These are phyloP conservation scores for Nasturtium officinale DNA, from an alignment of 345 rosid genomes.

Conservation along the genomic window DNA sequence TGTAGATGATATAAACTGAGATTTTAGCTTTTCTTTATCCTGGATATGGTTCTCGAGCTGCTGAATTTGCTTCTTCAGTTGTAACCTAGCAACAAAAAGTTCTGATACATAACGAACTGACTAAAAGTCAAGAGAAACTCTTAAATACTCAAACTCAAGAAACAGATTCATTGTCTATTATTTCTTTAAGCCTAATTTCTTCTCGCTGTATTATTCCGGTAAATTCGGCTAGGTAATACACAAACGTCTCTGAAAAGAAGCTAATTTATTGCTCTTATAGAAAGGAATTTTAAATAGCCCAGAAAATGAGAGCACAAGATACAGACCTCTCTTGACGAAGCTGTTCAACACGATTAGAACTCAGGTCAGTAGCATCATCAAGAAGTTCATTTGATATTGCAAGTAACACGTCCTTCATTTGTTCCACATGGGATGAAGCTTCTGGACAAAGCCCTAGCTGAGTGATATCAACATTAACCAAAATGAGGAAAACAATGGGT, in stretches of 20 bases:
- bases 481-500: conserved; percentile 32
- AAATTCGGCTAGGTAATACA: conserved; percentile 13
- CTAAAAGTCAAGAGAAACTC: conserved; percentile 30
- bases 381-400: conserved; percentile 90
- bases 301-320: conserved; percentile 5
- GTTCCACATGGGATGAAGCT: conserved; percentile 70
- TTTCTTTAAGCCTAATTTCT: conserved; percentile 6
- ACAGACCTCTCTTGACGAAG: conserved; percentile 88
- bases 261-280: neutral
- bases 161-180: conserved; percentile 4
- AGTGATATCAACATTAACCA: conserved; percentile 41
- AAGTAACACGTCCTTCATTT: conserved; percentile 84
- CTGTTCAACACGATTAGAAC: conserved; percentile 63
- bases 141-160: conserved; percentile 1
- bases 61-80: conserved; percentile 80
- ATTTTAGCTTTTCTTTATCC: conserved; percentile 64
- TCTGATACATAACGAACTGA: conserved; percentile 31
- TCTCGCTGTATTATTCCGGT: conserved; percentile 12
- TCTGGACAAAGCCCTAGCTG: conserved; percentile 92
- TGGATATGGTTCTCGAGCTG: conserved; percentile 63
- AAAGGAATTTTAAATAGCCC: conserved; percentile 18
- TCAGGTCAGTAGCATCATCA: conserved; percentile 67
- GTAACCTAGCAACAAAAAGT: conserved; percentile 53
- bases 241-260: conserved; percentile 16
- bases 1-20: conserved; percentile 68